Evolutionary conservation across 805 yeast genomes (phyloP).

Genomic region (Metschnikowia cerradonensis): DNA sequence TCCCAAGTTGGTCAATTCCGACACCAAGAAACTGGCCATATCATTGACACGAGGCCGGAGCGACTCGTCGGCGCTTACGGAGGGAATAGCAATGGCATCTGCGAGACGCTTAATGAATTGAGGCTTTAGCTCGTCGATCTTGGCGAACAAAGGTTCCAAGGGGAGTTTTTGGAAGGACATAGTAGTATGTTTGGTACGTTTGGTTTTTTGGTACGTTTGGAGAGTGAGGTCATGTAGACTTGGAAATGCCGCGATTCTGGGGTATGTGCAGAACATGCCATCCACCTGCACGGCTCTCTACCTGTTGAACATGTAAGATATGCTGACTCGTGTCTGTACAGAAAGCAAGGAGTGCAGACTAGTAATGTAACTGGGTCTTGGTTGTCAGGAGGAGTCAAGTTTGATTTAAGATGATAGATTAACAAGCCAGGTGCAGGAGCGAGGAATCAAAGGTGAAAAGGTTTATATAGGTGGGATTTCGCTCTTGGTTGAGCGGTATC

Average conservation of each 20-base stretch:
- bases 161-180: constrained; percentile 41
- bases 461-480: too few relatives aligned
- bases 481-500: too few relatives aligned
- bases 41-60: constrained; percentile 85
- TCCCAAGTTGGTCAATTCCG: constrained; percentile 67
- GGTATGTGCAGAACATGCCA: neutral
- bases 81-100: constrained; percentile 89
- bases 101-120: constrained; percentile 66
- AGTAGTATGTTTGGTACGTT: neutral
- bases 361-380: too few relatives aligned
- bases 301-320: too few relatives aligned
- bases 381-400: too few relatives aligned
- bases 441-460: too few relatives aligned
- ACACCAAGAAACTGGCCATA: constrained; percentile 79
- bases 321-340: too few relatives aligned
- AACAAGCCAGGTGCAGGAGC: too few relatives aligned
- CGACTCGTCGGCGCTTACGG: constrained; percentile 87
- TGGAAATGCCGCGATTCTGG: neutral
- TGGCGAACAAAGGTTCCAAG: constrained; percentile 47
- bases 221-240: too few relatives aligned
- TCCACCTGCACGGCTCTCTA: neutral
- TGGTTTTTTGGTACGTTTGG: too few relatives aligned
- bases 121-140: constrained; percentile 73
- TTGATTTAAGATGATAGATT: too few relatives aligned
- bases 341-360: too few relatives aligned